Base-by-base conservation (phyloP, 768 basidiomycete species). In the Lactarius vividus region DNA sequence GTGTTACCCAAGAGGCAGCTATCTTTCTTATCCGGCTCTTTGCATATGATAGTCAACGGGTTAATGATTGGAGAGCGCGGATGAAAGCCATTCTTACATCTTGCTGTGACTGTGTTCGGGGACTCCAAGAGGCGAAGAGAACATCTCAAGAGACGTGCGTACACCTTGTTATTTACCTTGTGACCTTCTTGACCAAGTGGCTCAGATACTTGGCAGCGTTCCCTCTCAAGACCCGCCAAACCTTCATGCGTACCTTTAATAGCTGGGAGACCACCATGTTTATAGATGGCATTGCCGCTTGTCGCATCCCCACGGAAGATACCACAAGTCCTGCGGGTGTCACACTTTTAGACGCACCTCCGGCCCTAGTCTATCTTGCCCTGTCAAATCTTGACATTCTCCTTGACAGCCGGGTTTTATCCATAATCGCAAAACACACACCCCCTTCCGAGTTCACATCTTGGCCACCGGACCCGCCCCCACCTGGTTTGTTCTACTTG, bases 21-120 rank as follows among this genome's bases (percentile, higher is more conserved):
- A 87, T 86, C 0, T 97, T 95, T 77, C 82, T 92, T 57, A 79
- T 96, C 42, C 85, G 94, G 59, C 76, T 97, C 44, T 88, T 90
- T 73, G 94, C 94, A 11, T 97, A 93, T 71, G 77, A 82, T 60
- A 83, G 84, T 58, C 75, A 78, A 0, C 78, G 79, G 35, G 88
- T 91, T 3, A 79, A 82, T 2, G 74, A 77, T 44, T 96, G 92
- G 92, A 85, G 86, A 74, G 74, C 73, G 20, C 81, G 78, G 65
- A 74, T 92, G 60, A 77, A 80, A 59, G 71, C 72, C 1, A 87
- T 91, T 65, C 72, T 96, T 40, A 72, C 77, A 13, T 76, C 80
- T 1, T 98, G 96, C 70, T 78, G 84, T 29, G 81, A 79, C 9
- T 98, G 96, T 73, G 88, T 91, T 4, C 81, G 84, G 65, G 82